Evolutionary conservation across 2,329 filamentous ascomycete genomes (phyloP).

Genomic region (Fusarium protoensiforme): DNA sequence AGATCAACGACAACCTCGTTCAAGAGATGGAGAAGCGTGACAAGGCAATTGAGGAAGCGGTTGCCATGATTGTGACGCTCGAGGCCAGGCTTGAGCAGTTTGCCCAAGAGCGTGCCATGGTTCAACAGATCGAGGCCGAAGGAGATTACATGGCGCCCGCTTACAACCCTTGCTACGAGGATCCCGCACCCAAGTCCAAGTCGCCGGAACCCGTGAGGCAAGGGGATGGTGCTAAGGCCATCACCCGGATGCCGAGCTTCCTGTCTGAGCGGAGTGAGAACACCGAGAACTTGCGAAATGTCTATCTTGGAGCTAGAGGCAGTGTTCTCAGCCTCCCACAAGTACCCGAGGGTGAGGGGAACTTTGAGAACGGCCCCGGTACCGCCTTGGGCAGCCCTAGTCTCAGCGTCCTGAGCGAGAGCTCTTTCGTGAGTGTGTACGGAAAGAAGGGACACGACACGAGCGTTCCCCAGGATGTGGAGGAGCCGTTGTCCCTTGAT

Average conservation of each 20-base stretch:
- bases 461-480: slow-evolving; percentile 39
- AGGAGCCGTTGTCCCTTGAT: slow-evolving; percentile 47
- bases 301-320: slow-evolving; percentile 63
- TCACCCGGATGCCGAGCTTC: slow-evolving; percentile 73
- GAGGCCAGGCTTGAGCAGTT: slow-evolving; percentile 69
- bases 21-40: slow-evolving; percentile 74
- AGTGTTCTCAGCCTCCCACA: slow-evolving; percentile 64
- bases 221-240: slow-evolving; percentile 49
- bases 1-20: slow-evolving; percentile 68
- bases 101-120: slow-evolving; percentile 63
- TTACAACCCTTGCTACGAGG: slow-evolving; percentile 43
- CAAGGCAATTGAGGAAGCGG: slow-evolving; percentile 76
- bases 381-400: slow-evolving; percentile 65
- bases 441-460: slow-evolving; percentile 55
- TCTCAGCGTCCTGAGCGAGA: slow-evolving; percentile 74
- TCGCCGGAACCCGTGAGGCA: slow-evolving; percentile 31
- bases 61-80: slow-evolving; percentile 73
- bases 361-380: slow-evolving; percentile 34
- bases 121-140: slow-evolving; percentile 60
- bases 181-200: slow-evolving; percentile 28
- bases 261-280: slow-evolving; percentile 69
- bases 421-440: slow-evolving; percentile 74
- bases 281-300: slow-evolving; percentile 70
- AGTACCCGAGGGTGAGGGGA: slow-evolving; percentile 52
- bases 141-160: slow-evolving; percentile 48